Evolutionary conservation across 352 stramenopile species (phyloP), one percentile per base, ranked within the genome.

Genomic region (Phytophthora chlamydospora): DNA sequence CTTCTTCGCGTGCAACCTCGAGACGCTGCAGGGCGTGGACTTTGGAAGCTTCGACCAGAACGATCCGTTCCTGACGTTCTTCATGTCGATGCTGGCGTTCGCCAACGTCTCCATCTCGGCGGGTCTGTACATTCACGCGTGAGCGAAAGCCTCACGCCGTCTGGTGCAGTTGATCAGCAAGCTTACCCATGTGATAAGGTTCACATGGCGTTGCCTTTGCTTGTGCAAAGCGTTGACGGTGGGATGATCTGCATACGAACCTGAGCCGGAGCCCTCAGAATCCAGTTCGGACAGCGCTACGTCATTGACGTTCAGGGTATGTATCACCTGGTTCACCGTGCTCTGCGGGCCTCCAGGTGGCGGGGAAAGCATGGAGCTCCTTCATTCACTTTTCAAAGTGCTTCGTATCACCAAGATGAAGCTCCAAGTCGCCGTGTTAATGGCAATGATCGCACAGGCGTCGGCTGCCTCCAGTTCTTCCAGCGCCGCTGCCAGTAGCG

Each of bases 11-110:
- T 71, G 66, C 19, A 41, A 59, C 1, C n/a, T 75, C 3, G 66
- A 75, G 41, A 42, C 42, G 4, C 16, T 24, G 14, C 46, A 68
- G 14, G 49, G 54, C n/a, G 44, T 75, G 29, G 42, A 62, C 38
- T 48, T 57, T 13, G 21, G 6, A n/a, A 47, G 35, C 35, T 47
- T 58, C 35, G n/a, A 57, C 16, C 50, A 56, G 21, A 47, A 56
- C 29, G 43, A 62, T 43, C 62, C 72, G 44, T 76, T 76, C 53
- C 39, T 72, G 13, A 57, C 62, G 29, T 40, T 75, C 17, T 80
- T 80, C 14, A 44, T 68, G 16, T 40, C 75, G 4, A 51, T 53
- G 29, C 24, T 72, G 43, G 27, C 74, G 29, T 48, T 44, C 12
- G 46, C 33, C 31, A 58, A 41, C 17, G 43, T 51, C 1, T 48